Percentiles rank a stretch among this genome's conserved stretches.
These are phyloP conservation scores for Perilla frutescens DNA, from an alignment of 257 asterid genomes.

Conservation along the genomic window DNA sequence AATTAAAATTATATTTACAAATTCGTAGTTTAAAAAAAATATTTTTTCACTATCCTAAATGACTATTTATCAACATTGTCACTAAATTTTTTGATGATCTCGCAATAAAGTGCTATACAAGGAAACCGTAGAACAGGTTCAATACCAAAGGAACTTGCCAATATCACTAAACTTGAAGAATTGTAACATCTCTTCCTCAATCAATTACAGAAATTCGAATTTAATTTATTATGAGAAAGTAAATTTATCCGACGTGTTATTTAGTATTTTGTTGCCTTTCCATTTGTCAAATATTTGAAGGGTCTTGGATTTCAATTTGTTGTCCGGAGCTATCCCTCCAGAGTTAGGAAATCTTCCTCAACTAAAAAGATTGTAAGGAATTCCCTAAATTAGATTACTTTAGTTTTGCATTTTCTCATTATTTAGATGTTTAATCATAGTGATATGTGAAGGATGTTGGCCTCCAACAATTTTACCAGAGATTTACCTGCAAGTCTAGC, in stretches of 20 bases:
- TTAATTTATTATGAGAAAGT: neutral
- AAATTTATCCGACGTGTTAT: neutral
- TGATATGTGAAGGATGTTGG: constrained; percentile 40
- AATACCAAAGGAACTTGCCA: constrained; percentile 56
- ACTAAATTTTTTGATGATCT: too few relatives aligned
- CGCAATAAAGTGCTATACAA: constrained; percentile 51
- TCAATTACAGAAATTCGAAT: neutral
- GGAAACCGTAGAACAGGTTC: constrained; percentile 63
- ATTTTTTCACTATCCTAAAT: too few relatives aligned
- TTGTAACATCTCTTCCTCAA: constrained; percentile 45
- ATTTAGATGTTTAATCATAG: neutral
- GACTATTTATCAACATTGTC: too few relatives aligned
- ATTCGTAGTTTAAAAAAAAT: neutral
- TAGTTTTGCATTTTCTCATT: neutral
- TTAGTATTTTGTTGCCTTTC: neutral
- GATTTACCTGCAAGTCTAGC: constrained; percentile 55
- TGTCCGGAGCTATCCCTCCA: constrained; percentile 68
- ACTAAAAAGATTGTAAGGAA: constrained; percentile 51
- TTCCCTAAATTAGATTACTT: neutral
- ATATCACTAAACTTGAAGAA: constrained; percentile 54
- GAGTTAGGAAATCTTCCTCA: constrained; percentile 59
- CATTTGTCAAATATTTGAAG: constrained; percentile 22
- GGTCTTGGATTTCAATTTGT: constrained; percentile 62
- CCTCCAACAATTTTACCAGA: constrained; percentile 69
- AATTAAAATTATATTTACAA: too few relatives aligned